Conservation (phyloP, 2,329 filamentous ascomycete genomes). For the Pseudogymnoascus sp. region DNA sequence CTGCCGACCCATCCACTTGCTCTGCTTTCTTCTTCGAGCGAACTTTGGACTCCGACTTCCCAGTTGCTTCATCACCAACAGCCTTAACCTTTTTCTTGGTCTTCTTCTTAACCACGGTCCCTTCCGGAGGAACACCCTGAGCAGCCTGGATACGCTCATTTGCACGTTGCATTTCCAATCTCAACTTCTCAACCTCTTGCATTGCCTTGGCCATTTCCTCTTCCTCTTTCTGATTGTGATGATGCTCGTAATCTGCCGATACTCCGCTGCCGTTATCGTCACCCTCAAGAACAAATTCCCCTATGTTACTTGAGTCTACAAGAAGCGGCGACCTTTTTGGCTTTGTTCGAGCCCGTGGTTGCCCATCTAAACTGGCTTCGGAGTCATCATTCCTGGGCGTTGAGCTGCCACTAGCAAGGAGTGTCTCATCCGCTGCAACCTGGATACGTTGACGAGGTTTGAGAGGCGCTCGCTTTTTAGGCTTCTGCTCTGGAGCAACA, state of each 20-base stretch:
- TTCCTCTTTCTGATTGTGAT: slow-evolving; percentile 63
- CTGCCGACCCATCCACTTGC: background rate
- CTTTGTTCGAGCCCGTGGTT: slow-evolving; percentile 41
- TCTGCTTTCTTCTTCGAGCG: slow-evolving; percentile 9
- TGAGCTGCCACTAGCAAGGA: slow-evolving; percentile 46
- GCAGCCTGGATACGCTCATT: slow-evolving; percentile 68
- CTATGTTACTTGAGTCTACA: slow-evolving; percentile 79
- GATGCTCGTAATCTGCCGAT: slow-evolving; percentile 49
- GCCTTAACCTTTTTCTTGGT: slow-evolving; percentile 49
- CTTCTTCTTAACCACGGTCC: slow-evolving; percentile 55
- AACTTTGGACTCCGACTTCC: slow-evolving; percentile 19
- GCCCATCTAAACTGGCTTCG: slow-evolving; percentile 43
- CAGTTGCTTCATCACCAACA: slow-evolving; percentile 26
- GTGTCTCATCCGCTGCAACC: slow-evolving; percentile 66
- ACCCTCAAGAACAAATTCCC: slow-evolving; percentile 61
- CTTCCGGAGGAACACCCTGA: slow-evolving; percentile 59
- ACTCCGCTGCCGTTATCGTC: slow-evolving; percentile 28
- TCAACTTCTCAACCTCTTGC: slow-evolving; percentile 76
- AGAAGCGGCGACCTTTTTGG: slow-evolving; percentile 63
- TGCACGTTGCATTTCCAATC: slow-evolving; percentile 81
- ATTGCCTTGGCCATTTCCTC: slow-evolving; percentile 83
- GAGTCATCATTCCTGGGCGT: slow-evolving; percentile 47
- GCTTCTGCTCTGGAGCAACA: slow-evolving; percentile 18
- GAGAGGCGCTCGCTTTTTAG: slow-evolving; percentile 29
- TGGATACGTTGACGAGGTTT: slow-evolving; percentile 54